phyloP scores from a whole-genome alignment of 805 yeast genomes.

The Citeromyces matritensis region DNA sequence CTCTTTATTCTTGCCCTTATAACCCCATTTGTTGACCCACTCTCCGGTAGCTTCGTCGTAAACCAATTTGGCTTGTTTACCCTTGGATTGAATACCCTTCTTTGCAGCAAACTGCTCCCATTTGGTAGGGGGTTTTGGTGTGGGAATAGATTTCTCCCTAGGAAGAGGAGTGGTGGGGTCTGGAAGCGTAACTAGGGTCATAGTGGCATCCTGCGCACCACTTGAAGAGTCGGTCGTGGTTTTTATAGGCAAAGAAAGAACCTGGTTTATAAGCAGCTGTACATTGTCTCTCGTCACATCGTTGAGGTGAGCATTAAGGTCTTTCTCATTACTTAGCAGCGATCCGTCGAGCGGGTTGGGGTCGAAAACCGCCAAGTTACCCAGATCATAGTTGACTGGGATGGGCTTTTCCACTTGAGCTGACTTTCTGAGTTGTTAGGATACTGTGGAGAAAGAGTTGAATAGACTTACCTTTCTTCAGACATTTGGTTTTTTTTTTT shows the following conservation, averaged over 20 bases:
- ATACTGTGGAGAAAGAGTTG: neutral
- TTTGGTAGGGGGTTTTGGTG: slow-evolving; percentile 80
- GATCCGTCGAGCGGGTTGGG: slow-evolving; percentile 67
- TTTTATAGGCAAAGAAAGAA: slow-evolving; percentile 78
- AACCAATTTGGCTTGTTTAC: slow-evolving; percentile 77
- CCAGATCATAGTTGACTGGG: slow-evolving; percentile 81
- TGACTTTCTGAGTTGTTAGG: slow-evolving; percentile 26
- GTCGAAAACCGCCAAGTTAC: slow-evolving; percentile 83
- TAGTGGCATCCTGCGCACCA: slow-evolving; percentile 49
- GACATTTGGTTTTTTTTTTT: neutral
- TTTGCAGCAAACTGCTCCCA: slow-evolving; percentile 96
- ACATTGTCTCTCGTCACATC: slow-evolving; percentile 78
- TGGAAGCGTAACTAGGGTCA: slow-evolving; percentile 78
- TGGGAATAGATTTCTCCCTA: slow-evolving; percentile 91
- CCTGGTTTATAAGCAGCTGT: slow-evolving; percentile 81
- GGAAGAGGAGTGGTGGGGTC: slow-evolving; percentile 73
- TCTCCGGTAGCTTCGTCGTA: slow-evolving; percentile 82
- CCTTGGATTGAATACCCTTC: slow-evolving; percentile 88
- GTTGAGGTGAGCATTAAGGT: slow-evolving; percentile 49
- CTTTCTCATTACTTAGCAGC: slow-evolving; percentile 33
- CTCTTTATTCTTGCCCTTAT: slow-evolving; percentile 81
- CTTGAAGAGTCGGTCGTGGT: slow-evolving; percentile 61
- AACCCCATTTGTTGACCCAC: slow-evolving; percentile 99
- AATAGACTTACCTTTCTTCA: neutral
- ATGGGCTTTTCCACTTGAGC: slow-evolving; percentile 85